Evolutionary conservation across 2,329 filamentous ascomycete species (phyloP).

Genomic region (Chaetomium sp.): DNA sequence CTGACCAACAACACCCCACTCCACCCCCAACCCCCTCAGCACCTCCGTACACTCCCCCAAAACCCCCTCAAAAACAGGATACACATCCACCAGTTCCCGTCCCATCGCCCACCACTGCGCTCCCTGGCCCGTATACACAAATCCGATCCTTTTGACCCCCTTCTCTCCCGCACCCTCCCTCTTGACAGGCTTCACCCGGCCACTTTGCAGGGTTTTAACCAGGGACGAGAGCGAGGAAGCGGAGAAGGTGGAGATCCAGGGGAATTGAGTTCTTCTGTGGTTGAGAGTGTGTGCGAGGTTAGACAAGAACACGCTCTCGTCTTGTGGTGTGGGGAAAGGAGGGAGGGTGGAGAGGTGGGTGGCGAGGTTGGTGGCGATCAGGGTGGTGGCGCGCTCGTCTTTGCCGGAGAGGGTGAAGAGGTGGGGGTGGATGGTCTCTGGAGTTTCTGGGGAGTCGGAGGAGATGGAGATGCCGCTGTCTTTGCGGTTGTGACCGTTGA

Average conservation of each 20-base stretch:
- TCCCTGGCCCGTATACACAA: slow-evolving; percentile 32
- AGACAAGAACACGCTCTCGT: slow-evolving; percentile 25
- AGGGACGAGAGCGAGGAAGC: slow-evolving; percentile 12
- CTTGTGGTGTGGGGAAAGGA: slow-evolving; percentile 11
- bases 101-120: slow-evolving; percentile 33
- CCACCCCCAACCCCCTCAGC: slow-evolving; percentile 18
- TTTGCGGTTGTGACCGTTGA: slow-evolving; percentile 3
- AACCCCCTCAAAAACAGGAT: slow-evolving; percentile 18
- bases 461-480: slow-evolving; percentile 6
- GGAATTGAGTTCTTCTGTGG: slow-evolving; percentile 25
- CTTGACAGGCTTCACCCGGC: slow-evolving; percentile 22
- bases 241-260: slow-evolving; percentile 17
- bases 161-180: slow-evolving; percentile 9
- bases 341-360: slow-evolving; percentile 20
- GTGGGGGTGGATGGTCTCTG: slow-evolving; percentile 3
- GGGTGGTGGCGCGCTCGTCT: slow-evolving; percentile 23
- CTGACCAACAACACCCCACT: slow-evolving; percentile 21
- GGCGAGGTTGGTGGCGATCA: slow-evolving; percentile 23
- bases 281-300: slow-evolving; percentile 28
- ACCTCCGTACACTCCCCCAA: slow-evolving; percentile 17
- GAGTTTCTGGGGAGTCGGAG: neutral
- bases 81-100: slow-evolving; percentile 24
- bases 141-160: slow-evolving; percentile 21
- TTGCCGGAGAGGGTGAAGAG: slow-evolving; percentile 21
- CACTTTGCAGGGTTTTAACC: slow-evolving; percentile 21